phyloP scores from a whole-genome alignment of 2,329 filamentous ascomycete genomes.

The Xylaria sp. region DNA sequence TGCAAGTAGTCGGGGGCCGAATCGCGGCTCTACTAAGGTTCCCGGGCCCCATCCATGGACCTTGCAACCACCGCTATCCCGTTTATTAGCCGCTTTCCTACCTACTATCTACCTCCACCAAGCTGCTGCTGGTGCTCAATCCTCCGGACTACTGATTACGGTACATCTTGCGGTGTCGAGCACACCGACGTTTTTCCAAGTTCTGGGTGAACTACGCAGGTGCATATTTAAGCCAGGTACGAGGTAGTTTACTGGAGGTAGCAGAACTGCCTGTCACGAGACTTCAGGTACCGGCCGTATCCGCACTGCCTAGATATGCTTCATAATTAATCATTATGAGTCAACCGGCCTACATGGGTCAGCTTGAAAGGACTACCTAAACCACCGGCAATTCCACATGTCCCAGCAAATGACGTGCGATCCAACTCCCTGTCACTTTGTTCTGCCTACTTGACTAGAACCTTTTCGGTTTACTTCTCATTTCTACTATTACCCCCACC shows the following conservation, averaged over 20 bases:
- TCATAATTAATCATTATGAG: no score
- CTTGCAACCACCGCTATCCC: not conserved
- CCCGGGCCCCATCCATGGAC: not conserved
- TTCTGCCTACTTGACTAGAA: conserved; percentile 1
- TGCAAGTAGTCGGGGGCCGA: not conserved
- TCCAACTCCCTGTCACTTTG: conserved; percentile 9
- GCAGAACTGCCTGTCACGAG: not conserved
- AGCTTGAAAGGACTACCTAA: not conserved
- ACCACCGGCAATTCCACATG: not conserved
- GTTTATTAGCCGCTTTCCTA: not conserved
- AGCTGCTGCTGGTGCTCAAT: not conserved
- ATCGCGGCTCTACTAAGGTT: no score
- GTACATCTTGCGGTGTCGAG: not conserved
- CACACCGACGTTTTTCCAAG: not conserved
- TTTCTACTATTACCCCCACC: not conserved
- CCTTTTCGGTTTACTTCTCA: not conserved
- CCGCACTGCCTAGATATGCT: no score
- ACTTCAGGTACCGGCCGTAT: no score
- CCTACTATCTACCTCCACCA: no score
- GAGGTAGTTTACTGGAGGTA: no score
- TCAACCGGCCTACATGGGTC: not conserved
- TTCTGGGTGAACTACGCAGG: not conserved
- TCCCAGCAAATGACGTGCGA: conserved; percentile 16
- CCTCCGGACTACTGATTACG: no score
- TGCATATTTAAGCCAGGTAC: not conserved